phyloP scores from a whole-genome alignment of 345 rosid genomes.

The Lepidium didymum region DNA sequence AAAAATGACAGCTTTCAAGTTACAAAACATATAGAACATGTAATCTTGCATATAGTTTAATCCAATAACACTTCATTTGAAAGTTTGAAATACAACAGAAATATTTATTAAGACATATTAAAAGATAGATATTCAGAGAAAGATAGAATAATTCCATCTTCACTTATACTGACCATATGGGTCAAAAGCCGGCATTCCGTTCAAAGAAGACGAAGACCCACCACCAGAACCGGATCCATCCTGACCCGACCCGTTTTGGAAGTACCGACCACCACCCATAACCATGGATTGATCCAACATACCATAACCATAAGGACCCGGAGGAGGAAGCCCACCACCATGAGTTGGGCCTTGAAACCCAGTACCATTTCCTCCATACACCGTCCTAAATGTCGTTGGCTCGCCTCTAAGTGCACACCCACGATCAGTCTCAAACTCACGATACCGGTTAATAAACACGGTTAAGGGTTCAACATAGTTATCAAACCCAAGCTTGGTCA shows the following conservation, averaged over 20 bases:
- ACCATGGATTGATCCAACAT: conserved; percentile 22
- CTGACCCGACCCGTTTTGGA: conserved; percentile 23
- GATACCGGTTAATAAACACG: conserved; percentile 36
- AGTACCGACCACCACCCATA: conserved; percentile 23
- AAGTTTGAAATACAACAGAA: neutral
- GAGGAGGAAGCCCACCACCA: neutral
- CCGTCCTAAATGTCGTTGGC: neutral
- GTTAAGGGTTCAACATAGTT: conserved; percentile 44
- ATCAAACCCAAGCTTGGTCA: conserved; percentile 62
- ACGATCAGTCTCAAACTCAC: conserved; percentile 40
- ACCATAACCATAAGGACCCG: conserved; percentile 18
- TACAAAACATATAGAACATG: neutral
- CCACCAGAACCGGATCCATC: conserved; percentile 17
- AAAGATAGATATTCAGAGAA: neutral
- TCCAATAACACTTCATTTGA: neutral
- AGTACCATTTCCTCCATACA: conserved; percentile 7
- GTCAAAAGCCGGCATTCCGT: conserved; percentile 18
- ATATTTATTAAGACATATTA: neutral
- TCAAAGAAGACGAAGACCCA: conserved; percentile 8
- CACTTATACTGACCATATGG: conserved; percentile 28
- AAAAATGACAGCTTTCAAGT: neutral
- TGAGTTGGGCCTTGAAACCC: conserved; percentile 10
- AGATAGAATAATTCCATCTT: neutral
- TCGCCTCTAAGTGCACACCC: conserved; percentile 22
- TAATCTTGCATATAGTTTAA: neutral